phyloP scores from a whole-genome alignment of 805 yeast species.

The Torulaspora gathmanii region DNA sequence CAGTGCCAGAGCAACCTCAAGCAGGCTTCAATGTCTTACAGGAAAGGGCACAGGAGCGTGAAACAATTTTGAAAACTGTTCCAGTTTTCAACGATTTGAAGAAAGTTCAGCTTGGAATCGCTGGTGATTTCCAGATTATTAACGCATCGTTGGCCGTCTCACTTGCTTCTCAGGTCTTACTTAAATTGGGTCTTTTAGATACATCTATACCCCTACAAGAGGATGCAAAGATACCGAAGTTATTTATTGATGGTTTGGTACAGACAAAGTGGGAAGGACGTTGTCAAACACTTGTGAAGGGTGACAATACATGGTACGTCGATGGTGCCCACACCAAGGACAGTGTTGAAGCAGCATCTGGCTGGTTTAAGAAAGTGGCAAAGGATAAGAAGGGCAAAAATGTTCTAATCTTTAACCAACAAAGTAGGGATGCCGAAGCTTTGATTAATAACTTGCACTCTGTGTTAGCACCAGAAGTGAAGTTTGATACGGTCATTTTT shows the following conservation, averaged over 20 bases:
- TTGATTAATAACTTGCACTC: conserved; percentile 53
- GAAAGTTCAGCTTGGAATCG: conserved; percentile 55
- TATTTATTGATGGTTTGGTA: conserved; percentile 56
- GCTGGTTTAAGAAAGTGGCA: conserved; percentile 56
- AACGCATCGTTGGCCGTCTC: conserved; percentile 88
- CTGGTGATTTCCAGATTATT: conserved; percentile 76
- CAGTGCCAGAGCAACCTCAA: conserved; percentile 54
- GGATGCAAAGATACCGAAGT: conserved; percentile 40
- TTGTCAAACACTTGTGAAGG: conserved; percentile 62
- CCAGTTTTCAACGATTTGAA: conserved; percentile 39
- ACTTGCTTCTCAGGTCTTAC: conserved; percentile 58
- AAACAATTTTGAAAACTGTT: conserved; percentile 50
- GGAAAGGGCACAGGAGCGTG: conserved; percentile 65
- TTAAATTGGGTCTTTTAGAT: conserved; percentile 42
- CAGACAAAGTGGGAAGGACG: conserved; percentile 90
- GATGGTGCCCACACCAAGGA: conserved; percentile 98
- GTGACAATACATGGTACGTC: conserved; percentile 62
- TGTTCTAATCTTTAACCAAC: conserved; percentile 86
- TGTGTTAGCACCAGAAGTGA: conserved; percentile 39
- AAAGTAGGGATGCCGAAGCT: conserved; percentile 75
- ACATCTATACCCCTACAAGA: conserved; percentile 17
- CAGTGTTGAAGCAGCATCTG: conserved; percentile 73
- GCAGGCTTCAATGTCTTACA: conserved; percentile 52
- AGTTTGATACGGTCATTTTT: conserved; percentile 75
- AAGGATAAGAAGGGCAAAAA: conserved; percentile 22